Percentiles rank a stretch among this genome's conserved stretches.
These are phyloP conservation scores for Yamadazyma tumulicola DNA, from an alignment of 805 yeast genomes.

Conservation along the genomic window DNA sequence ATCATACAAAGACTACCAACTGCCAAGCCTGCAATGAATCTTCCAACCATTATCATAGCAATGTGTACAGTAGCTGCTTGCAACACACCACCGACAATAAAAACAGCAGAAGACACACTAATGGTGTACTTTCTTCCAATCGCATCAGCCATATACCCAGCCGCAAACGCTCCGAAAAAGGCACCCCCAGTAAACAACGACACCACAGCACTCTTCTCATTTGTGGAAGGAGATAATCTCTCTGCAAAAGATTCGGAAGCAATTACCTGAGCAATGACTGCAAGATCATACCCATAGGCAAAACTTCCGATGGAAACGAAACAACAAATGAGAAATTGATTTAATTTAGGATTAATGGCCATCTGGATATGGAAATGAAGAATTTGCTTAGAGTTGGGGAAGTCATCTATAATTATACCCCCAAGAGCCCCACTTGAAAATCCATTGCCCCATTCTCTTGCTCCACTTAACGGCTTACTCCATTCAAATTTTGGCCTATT, in stretches of 20 bases:
- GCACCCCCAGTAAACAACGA: conserved; percentile 15
- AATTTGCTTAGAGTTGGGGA: too few relatives aligned
- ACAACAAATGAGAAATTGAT: conserved; percentile 16
- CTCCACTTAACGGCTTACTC: too few relatives aligned
- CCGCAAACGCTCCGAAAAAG: conserved; percentile 14
- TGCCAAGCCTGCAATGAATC: conserved; percentile 72
- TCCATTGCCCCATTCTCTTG: too few relatives aligned
- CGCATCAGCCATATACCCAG: conserved; percentile 12
- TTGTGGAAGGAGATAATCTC: conserved; percentile 11
- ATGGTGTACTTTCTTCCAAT: conserved; percentile 34
- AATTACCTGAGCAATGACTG: conserved; percentile 27
- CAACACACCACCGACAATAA: conserved; percentile 27
- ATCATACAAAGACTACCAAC: conserved; percentile 74
- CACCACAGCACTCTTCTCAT: conserved; percentile 13
- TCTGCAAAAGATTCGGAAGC: conserved; percentile 20
- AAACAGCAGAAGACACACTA: conserved; percentile 18
- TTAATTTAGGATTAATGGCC: conserved; percentile 13
- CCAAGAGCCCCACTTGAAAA: too few relatives aligned
- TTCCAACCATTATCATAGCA: conserved; percentile 36
- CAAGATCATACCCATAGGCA: conserved; percentile 25
- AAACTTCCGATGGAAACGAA: conserved; percentile 16
- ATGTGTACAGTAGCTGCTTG: conserved; percentile 25
- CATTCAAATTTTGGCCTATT: too few relatives aligned
- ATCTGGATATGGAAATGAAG: conserved; percentile 5
- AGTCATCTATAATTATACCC: too few relatives aligned